Evolutionary conservation across 306 rosid species (phyloP).

Genomic region (Rosa persica): DNA sequence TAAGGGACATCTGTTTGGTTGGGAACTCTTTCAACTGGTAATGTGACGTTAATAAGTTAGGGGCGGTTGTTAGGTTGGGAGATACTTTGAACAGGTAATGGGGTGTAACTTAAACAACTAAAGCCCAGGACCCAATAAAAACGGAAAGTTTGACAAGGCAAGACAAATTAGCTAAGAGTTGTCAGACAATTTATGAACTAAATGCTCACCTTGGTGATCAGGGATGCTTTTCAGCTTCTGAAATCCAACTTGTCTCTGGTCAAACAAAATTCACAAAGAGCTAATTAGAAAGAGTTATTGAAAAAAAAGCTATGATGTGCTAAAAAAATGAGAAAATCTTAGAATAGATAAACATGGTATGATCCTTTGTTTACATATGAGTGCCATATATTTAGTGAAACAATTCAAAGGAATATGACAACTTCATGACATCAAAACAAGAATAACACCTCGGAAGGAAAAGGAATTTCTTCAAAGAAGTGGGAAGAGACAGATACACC

Average conservation of each 20-base stretch:
- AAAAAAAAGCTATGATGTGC: slow-evolving; percentile 5
- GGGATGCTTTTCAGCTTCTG: slow-evolving; percentile 50
- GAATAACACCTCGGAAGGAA: slow-evolving; percentile 59
- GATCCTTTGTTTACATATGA: not conserved
- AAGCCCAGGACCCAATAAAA: not conserved
- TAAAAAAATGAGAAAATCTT: slow-evolving; percentile 6
- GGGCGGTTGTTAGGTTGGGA: not conserved
- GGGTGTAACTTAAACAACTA: not conserved
- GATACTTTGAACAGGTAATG: not conserved
- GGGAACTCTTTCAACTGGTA: slow-evolving; percentile 4
- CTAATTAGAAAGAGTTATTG: slow-evolving; percentile 21
- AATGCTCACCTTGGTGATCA: slow-evolving; percentile 57
- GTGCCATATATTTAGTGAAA: not conserved
- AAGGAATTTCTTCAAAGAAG: slow-evolving; percentile 55
- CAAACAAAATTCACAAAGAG: slow-evolving; percentile 35
- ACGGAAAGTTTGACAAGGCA: not conserved
- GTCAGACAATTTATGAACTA: not conserved
- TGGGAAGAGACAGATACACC: slow-evolving; percentile 60
- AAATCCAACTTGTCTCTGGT: slow-evolving; percentile 54
- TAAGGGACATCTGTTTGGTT: not conserved
- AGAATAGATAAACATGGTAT: not conserved
- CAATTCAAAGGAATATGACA: not conserved
- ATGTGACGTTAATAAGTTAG: not conserved
- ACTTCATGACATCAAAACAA: slow-evolving; percentile 2
- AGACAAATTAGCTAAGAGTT: not conserved